A percentile compares a stretch with the other conserved stretches of the same genome.
Evolutionary conservation across 495 filamentous ascomycete species (phyloP).

Genomic region (Staphylotrichum longicolle): DNA sequence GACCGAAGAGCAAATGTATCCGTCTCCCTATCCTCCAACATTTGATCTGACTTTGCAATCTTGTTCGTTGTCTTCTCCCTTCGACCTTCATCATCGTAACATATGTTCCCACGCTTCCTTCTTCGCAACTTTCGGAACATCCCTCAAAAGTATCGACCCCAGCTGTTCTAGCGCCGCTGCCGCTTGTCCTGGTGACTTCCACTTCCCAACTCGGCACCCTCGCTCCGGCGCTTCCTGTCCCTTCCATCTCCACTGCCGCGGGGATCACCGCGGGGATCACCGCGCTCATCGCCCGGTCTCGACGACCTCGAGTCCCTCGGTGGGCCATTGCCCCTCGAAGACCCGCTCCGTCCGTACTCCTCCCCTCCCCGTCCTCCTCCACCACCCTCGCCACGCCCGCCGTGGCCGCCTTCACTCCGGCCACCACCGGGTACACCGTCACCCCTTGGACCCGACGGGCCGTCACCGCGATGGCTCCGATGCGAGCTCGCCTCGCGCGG

Average conservation of each 20-base stretch:
- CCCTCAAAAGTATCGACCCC: neutral
- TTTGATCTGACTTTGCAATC: slow-evolving; percentile 3
- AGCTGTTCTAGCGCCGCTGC: slow-evolving; percentile 23
- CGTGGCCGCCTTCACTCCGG: slow-evolving; percentile 13
- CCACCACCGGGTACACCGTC: slow-evolving; percentile 14
- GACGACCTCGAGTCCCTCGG: slow-evolving; percentile 32
- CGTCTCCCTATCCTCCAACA: slow-evolving; percentile 7
- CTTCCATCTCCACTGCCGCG: slow-evolving; percentile 27
- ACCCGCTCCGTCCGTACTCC: slow-evolving; percentile 24
- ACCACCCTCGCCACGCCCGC: slow-evolving; percentile 14
- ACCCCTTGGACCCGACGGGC: slow-evolving; percentile 18
- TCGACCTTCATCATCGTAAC: neutral
- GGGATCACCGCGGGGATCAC: slow-evolving; percentile 9
- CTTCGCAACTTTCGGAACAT: neutral
- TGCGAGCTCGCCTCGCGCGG: slow-evolving; percentile 31
- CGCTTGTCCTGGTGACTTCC: slow-evolving; percentile 35
- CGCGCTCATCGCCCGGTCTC: slow-evolving; percentile 26
- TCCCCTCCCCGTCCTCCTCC: slow-evolving; percentile 25
- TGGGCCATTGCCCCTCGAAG: slow-evolving; percentile 24
- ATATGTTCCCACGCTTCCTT: neutral
- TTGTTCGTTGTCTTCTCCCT: slow-evolving; percentile 1
- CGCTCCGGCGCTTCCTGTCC: slow-evolving; percentile 35
- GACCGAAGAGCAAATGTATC: neutral
- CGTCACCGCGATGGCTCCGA: slow-evolving; percentile 27
- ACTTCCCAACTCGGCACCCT: slow-evolving; percentile 20